Conservation (phyloP, 306 rosid species). For the Trifolium fragiferum region DNA sequence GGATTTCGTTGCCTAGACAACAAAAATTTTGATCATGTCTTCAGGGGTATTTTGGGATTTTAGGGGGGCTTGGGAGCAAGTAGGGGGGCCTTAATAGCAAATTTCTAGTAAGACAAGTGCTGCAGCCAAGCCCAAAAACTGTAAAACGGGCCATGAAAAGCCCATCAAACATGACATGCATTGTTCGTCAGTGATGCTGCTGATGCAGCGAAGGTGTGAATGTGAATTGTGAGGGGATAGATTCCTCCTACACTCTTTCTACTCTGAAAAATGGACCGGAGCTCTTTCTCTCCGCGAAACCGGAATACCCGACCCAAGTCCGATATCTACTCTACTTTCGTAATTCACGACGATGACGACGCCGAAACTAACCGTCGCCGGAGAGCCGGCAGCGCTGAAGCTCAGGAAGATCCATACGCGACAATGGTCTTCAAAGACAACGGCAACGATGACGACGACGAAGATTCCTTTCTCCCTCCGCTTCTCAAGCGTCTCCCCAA, state of each 20-base stretch:
- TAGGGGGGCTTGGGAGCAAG: no score
- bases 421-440: constrained; percentile 77
- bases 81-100: no score
- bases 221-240: background rate
- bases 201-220: background rate
- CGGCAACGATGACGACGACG: constrained; percentile 65
- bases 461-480: constrained; percentile 89
- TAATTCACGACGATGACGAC: constrained; percentile 59
- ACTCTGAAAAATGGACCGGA: constrained; percentile 66
- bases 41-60: no score
- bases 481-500: constrained; percentile 90
- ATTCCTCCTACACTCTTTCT: constrained; percentile 21
- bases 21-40: no score
- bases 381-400: constrained; percentile 36
- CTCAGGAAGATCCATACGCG: constrained; percentile 65
- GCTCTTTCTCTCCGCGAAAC: constrained; percentile 50
- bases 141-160: background rate
- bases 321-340: constrained; percentile 78
- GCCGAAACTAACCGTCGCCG: constrained; percentile 42
- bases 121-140: background rate
- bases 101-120: no score
- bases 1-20: no score
- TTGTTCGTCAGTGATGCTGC: background rate
- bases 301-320: constrained; percentile 56
- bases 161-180: constrained; percentile 20